Conservation (phyloP, 306 rosid species). For the Vachellia pachyceras region DNA sequence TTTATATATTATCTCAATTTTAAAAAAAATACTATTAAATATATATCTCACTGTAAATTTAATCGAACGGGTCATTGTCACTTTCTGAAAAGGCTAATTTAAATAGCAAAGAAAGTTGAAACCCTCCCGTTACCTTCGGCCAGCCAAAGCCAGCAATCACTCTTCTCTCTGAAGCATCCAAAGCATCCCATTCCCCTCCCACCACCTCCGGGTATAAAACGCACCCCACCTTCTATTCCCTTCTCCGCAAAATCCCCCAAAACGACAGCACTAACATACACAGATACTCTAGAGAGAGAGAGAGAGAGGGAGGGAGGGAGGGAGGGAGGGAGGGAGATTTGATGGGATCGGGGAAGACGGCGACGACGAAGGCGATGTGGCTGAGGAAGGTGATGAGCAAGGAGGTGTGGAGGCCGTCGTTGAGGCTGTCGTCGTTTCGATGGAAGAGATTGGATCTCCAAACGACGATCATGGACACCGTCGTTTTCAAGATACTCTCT, state of each 20-base stretch:
- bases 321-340: too few relatives aligned
- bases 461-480: conserved; percentile 57
- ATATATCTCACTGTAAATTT: too few relatives aligned
- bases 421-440: conserved; percentile 55
- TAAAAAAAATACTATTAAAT: too few relatives aligned
- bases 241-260: background rate
- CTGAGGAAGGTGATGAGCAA: conserved; percentile 65
- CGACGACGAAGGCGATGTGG: conserved; percentile 43
- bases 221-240: background rate
- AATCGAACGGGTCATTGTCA: too few relatives aligned
- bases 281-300: background rate
- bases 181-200: conserved; percentile 34
- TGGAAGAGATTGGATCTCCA: conserved; percentile 62
- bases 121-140: background rate
- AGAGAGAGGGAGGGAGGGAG: too few relatives aligned
- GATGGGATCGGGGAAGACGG: conserved; percentile 25
- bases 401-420: conserved; percentile 49
- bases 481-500: conserved; percentile 62
- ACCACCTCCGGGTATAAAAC: background rate
- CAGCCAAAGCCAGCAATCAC: conserved; percentile 13
- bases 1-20: too few relatives aligned
- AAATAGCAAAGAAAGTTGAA: too few relatives aligned
- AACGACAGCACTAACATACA: too few relatives aligned
- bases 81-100: too few relatives aligned
- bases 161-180: conserved; percentile 44